A percentile compares a stretch with the other conserved stretches of the same genome.
Conservation (phyloP, 192 early-diverging fungal genomes). For the Backusella luteola region DNA sequence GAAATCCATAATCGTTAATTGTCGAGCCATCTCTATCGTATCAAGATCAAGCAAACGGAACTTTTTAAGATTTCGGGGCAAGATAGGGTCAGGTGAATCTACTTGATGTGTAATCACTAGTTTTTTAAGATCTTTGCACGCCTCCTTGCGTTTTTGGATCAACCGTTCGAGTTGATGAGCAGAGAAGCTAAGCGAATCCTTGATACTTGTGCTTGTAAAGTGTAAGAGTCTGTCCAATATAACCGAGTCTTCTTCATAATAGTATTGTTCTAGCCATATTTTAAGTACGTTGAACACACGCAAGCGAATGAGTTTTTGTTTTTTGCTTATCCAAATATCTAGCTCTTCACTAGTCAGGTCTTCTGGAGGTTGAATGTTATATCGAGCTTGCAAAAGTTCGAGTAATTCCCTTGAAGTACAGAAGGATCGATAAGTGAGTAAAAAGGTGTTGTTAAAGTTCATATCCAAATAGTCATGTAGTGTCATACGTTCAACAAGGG, state of each 20-base stretch:
- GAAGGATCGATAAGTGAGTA: conserved; percentile 95
- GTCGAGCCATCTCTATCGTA: conserved; percentile 89
- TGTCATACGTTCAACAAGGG: conserved; percentile 87
- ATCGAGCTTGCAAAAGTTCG: conserved; percentile 72
- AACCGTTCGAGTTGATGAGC: conserved; percentile 71
- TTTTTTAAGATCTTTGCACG: conserved; percentile 54
- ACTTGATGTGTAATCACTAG: conserved; percentile 63
- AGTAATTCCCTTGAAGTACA: conserved; percentile 78
- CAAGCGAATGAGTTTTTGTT: conserved; percentile 87
- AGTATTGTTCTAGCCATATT: conserved; percentile 94
- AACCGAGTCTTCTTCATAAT: conserved; percentile 68
- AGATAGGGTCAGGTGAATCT: conserved; percentile 72
- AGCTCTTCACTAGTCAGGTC: conserved; percentile 63
- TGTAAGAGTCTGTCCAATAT: conserved; percentile 68
- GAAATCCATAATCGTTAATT: conserved; percentile 93
- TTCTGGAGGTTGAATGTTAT: conserved; percentile 69
- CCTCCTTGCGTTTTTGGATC: conserved; percentile 70
- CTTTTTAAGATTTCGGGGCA: conserved; percentile 76
- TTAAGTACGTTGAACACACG: conserved; percentile 93
- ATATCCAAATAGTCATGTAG: conserved; percentile 82
- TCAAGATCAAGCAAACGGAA: conserved; percentile 88
- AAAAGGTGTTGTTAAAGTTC: conserved; percentile 83
- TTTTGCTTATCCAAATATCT: conserved; percentile 81
- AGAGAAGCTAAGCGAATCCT: conserved; percentile 66
- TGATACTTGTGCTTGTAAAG: conserved; percentile 71